These are phyloP conservation scores for Myriangium duriaei DNA, from an alignment of 2,329 filamentous ascomycete species.

Conservation along the genomic window DNA sequence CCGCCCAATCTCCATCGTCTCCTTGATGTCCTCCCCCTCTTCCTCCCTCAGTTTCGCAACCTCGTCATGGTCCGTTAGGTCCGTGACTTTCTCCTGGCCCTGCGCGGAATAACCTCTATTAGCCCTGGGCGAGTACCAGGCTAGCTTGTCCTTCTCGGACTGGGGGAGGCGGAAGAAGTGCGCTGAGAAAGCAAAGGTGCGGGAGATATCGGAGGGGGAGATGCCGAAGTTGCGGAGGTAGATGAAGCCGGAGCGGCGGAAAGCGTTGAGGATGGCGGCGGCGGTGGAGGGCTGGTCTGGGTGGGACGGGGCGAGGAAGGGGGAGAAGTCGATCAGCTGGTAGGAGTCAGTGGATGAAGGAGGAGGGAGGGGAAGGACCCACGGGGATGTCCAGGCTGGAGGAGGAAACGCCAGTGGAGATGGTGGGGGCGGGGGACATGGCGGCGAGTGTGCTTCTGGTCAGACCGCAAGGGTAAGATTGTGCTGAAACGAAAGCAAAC, in stretches of 20 bases:
- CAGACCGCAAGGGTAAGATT: no score
- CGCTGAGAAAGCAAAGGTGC: slow-evolving; percentile 38
- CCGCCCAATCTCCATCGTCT: slow-evolving; percentile 48
- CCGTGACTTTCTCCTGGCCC: slow-evolving; percentile 57
- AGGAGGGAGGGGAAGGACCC: background rate
- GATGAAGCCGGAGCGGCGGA: slow-evolving; percentile 77
- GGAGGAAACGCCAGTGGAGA: slow-evolving; percentile 20
- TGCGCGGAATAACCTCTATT: slow-evolving; percentile 37
- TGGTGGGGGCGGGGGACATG: no score
- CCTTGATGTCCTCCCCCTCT: slow-evolving; percentile 43
- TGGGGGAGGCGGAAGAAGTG: slow-evolving; percentile 55
- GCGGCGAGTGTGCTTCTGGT: no score
- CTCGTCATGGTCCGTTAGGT: slow-evolving; percentile 41
- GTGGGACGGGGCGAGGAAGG: slow-evolving; percentile 53
- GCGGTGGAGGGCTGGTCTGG: slow-evolving; percentile 49
- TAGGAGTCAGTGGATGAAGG: slow-evolving; percentile 1
- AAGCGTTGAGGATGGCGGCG: slow-evolving; percentile 58
- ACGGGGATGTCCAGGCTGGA: slow-evolving; percentile 16
- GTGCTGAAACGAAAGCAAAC: no score
- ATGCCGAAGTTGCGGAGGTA: slow-evolving; percentile 76
- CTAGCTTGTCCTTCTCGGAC: slow-evolving; percentile 50
- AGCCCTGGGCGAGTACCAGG: slow-evolving; percentile 47
- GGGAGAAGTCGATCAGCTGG: slow-evolving; percentile 59
- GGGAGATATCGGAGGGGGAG: slow-evolving; percentile 29
- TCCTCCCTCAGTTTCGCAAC: slow-evolving; percentile 43